Percentiles rank a stretch among this genome's conserved stretches.
Evolutionary conservation across 768 basidiomycete species (phyloP).

Genomic region (Lentinus brumalis): DNA sequence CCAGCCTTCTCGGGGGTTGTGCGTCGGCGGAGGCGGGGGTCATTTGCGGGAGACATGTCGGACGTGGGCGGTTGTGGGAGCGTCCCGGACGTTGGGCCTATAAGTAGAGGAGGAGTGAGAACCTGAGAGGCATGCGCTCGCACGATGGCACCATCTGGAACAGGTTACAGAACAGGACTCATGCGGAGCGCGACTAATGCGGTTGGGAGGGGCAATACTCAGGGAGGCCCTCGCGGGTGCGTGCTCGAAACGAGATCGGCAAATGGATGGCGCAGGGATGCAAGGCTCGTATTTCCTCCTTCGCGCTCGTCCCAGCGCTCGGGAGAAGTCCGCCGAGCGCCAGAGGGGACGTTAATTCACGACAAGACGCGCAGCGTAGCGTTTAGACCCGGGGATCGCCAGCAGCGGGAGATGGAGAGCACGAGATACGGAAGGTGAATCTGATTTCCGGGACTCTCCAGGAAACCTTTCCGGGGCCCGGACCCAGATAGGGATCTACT

Average conservation of each 20-base stretch:
- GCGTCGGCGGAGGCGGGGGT: slow-evolving; percentile 26
- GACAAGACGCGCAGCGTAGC: background rate
- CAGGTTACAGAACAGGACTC: background rate
- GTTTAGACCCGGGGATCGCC: background rate
- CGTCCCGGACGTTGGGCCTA: slow-evolving; percentile 2
- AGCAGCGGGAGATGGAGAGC: background rate
- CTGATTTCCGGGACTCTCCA: background rate
- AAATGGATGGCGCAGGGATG: background rate
- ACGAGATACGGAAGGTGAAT: background rate
- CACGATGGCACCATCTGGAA: background rate
- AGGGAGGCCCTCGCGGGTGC: background rate
- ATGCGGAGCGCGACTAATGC: background rate
- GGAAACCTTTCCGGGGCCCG: too few species aligned
- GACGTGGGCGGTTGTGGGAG: slow-evolving; percentile 1
- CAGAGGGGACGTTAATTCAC: background rate
- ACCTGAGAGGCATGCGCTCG: slow-evolving; percentile 3
- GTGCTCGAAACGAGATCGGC: background rate
- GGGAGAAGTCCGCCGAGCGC: background rate
- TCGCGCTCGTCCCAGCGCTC: background rate
- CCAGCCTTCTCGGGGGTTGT: slow-evolving; percentile 5
- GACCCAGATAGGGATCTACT: too few species aligned
- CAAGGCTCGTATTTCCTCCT: background rate
- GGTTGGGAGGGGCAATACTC: background rate
- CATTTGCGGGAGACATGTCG: slow-evolving; percentile 16
- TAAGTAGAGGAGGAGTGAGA: slow-evolving; percentile 14